Percentiles rank a stretch among this genome's conserved stretches.
Conservation (phyloP, 345 rosid species). For the Eucalyptus grandis region DNA sequence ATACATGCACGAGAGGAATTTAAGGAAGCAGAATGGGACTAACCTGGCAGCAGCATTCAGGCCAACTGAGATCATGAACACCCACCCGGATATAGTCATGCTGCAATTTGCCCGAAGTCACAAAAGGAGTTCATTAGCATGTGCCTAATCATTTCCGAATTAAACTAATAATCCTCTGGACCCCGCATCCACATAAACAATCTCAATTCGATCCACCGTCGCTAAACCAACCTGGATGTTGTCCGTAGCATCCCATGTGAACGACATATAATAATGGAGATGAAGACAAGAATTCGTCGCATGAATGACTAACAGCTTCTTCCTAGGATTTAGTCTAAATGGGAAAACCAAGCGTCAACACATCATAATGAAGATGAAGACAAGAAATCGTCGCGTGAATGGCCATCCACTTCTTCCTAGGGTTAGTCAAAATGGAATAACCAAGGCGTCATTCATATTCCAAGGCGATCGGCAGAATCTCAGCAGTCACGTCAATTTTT, state of each 20-base stretch:
- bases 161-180: neutral
- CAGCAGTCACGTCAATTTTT: neutral
- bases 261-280: neutral
- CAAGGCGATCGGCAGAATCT: neutral
- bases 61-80: conserved; percentile 66
- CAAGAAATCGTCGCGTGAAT: neutral
- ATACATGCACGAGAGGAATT: neutral
- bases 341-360: neutral
- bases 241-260: neutral
- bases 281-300: neutral
- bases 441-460: neutral
- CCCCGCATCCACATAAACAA: neutral
- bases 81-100: conserved; percentile 53
- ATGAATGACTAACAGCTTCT: neutral
- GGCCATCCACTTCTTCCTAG: neutral
- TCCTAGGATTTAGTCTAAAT: neutral
- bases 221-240: neutral
- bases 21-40: neutral
- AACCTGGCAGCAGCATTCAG: conserved; percentile 76
- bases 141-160: neutral
- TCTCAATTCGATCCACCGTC: neutral
- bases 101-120: conserved; percentile 11
- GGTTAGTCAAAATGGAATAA: neutral
- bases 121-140: neutral
- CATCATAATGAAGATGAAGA: neutral